These are phyloP conservation scores for Mortierella sp. DNA, from an alignment of 371 early-diverging fungal species.

Conservation along the genomic window DNA sequence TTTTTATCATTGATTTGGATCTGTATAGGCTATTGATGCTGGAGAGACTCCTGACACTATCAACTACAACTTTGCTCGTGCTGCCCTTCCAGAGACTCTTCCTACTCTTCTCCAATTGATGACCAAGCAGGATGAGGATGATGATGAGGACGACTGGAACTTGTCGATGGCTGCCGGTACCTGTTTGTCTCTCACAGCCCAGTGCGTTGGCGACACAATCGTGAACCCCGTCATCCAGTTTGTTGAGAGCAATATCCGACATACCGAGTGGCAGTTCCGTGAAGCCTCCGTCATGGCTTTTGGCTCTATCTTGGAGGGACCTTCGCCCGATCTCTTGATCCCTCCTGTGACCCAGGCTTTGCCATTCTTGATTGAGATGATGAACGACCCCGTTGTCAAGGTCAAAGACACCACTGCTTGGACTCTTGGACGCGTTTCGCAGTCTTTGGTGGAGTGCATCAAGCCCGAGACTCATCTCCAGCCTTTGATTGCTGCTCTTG, in stretches of 20 bases:
- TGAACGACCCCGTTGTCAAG: constrained; percentile 84
- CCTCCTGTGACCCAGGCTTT: constrained; percentile 90
- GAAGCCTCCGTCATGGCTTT: constrained; percentile 99
- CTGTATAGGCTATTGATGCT: constrained; percentile 61
- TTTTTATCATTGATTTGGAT: not conserved
- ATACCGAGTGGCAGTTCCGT: constrained; percentile 89
- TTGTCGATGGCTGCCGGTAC: constrained; percentile 97
- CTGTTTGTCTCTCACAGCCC: constrained; percentile 89
- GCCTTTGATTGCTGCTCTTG: constrained; percentile 78
- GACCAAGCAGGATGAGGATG: constrained; percentile 95
- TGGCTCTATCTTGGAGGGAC: constrained; percentile 97
- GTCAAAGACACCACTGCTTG: constrained; percentile 97
- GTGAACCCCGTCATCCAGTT: constrained; percentile 88
- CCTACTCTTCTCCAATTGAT: constrained; percentile 89
- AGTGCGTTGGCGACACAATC: constrained; percentile 80
- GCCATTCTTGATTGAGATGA: constrained; percentile 87
- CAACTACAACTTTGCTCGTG: constrained; percentile 81
- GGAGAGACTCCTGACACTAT: constrained; percentile 65
- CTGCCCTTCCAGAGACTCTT: constrained; percentile 80
- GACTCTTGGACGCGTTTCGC: constrained; percentile 94
- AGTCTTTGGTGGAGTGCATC: constrained; percentile 76
- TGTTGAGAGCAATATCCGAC: constrained; percentile 85
- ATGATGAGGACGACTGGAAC: constrained; percentile 98
- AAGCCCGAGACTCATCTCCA: constrained; percentile 79
- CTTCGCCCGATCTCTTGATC: constrained; percentile 69